Base-by-base conservation (phyloP, 176 grass and related monocot species). In the Metroxylon sagu region DNA sequence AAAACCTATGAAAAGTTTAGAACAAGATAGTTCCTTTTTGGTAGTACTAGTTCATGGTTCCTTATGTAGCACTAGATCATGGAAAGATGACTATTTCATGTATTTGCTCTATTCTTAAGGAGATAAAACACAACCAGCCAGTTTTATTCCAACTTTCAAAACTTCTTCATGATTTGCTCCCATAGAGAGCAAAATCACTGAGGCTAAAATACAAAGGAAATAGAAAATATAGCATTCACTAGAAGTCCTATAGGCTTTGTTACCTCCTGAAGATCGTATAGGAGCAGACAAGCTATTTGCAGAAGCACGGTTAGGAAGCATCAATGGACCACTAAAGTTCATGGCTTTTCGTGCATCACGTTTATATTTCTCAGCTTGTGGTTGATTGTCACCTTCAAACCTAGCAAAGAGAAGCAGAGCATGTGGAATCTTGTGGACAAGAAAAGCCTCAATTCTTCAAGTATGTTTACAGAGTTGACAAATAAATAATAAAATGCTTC, bases 241-340 rank as follows among this genome's bases (percentile, higher is more conserved):
- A 4, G 15, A 53, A 64, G 54, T 29, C 59, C 48, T 53, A 14
- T 39, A 23, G 35, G 48, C 50, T 43, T 26, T 29, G 49, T 25
- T 80, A 98, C 93, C 93, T 89, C 81, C 81, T 74, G 93, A 85
- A 74, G 84, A 92, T 55, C 88, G 78, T 71, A 92, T 92, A 60
- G 93, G 93, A 89, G 93, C 93, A 29, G 93, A 98, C 27, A 83
- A 66, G 83, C 93, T 98, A 71, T 98, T 98, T 80, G 93, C 93
- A 65, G 93, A 92, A 51, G 93, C 93, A 81, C 93, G 88, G 79
- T 82, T 98, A 74, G 93, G 93, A 71, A 98, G 74, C 71, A 87
- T 87, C 56, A 98, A 69, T 64, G 93, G 93, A 53, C 93, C 93
- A 58, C 93, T 98, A 60, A 98, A 86, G 74, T 88, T 98, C 64